These are phyloP conservation scores for Cyberlindnera veronae DNA, from an alignment of 805 yeast genomes.

Conservation along the genomic window DNA sequence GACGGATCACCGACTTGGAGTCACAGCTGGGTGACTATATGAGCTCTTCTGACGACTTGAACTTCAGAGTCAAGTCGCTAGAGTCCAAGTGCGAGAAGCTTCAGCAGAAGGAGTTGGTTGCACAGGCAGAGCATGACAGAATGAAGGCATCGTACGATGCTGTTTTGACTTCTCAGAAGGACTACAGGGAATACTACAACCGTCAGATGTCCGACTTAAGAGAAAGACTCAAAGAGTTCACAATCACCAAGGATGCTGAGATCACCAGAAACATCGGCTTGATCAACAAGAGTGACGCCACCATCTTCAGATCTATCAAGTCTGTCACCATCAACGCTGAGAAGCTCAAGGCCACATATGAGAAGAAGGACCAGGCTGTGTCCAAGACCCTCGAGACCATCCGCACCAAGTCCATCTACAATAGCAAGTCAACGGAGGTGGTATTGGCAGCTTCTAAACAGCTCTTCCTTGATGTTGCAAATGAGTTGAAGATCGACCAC, in stretches of 20 bases:
- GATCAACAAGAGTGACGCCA: slow-evolving; percentile 45
- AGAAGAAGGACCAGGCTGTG: slow-evolving; percentile 42
- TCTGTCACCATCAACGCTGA: slow-evolving; percentile 44
- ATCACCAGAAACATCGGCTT: slow-evolving; percentile 35
- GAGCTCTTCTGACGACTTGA: slow-evolving; percentile 44
- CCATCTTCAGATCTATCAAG: slow-evolving; percentile 46
- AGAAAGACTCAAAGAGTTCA: slow-evolving; percentile 35
- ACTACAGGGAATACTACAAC: slow-evolving; percentile 47
- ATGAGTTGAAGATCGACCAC: slow-evolving; percentile 29
- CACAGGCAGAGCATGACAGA: slow-evolving; percentile 51
- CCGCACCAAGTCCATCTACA: slow-evolving; percentile 41
- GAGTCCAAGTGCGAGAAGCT: slow-evolving; percentile 46
- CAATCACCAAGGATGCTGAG: slow-evolving; percentile 33
- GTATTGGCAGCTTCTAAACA: slow-evolving; percentile 46
- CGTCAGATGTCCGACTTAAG: slow-evolving; percentile 40
- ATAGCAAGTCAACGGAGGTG: slow-evolving; percentile 45
- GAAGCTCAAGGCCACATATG: slow-evolving; percentile 47
- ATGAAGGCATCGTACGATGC: slow-evolving; percentile 59
- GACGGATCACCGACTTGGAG: slow-evolving; percentile 66
- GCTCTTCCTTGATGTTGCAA: slow-evolving; percentile 39
- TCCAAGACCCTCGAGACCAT: slow-evolving; percentile 41
- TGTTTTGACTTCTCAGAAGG: slow-evolving; percentile 46
- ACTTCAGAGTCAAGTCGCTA: slow-evolving; percentile 46
- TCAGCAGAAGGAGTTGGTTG: slow-evolving; percentile 41
- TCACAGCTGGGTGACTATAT: slow-evolving; percentile 46